Evolutionary conservation across 768 basidiomycete species (phyloP), one percentile per base, ranked within the genome.

Genomic region (Auricularia auricula-judae): DNA sequence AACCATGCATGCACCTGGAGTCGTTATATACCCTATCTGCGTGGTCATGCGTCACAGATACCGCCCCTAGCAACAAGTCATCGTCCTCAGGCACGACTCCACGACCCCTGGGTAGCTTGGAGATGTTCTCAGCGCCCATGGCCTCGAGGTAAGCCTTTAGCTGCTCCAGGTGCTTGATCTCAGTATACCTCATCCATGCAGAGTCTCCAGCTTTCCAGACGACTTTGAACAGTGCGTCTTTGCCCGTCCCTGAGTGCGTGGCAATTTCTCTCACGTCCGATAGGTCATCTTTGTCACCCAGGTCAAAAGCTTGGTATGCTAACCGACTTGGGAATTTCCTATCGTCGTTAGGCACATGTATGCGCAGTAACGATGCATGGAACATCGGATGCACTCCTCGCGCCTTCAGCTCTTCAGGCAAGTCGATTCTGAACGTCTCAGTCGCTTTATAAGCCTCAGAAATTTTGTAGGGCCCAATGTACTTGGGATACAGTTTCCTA

Each of bases 401-500:
- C 8, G 60, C n/a, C 44, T 62, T 63, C 3, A 69, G 47, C 43
- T 68, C 68, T 2, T 11, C 10, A 3, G 69, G 68, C 58, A 70
- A 54, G 1, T 65, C 69, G 33, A 65, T 23, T 65, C 54, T 63
- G 51, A 53, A 65, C 4, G 42, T 63, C 33, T 35, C 62, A 11
- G 39, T 63, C 42, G 14, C 33, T 21, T 36, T 39, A 36, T 63
- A 36, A 12, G 39, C 63, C 60, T 68, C 65, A 35, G 62, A 10
- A 29, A 70, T 67, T 34, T 62, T 43, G 63, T 64, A 71, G 2
- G 73, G 73, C 3, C 73, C 71, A 65, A 73, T 68, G 56, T 53
- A 74, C 59, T 72, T 72, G 2, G 72, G 72, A 5, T 67, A 62
- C 12, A 73, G 63, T 58, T 73, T 74, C 4, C 72, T 61, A 12